Percentiles rank a stretch among this genome's conserved stretches.
phyloP scores from a whole-genome alignment of 75 land plant genomes.

The Ceratopteris richardii region DNA sequence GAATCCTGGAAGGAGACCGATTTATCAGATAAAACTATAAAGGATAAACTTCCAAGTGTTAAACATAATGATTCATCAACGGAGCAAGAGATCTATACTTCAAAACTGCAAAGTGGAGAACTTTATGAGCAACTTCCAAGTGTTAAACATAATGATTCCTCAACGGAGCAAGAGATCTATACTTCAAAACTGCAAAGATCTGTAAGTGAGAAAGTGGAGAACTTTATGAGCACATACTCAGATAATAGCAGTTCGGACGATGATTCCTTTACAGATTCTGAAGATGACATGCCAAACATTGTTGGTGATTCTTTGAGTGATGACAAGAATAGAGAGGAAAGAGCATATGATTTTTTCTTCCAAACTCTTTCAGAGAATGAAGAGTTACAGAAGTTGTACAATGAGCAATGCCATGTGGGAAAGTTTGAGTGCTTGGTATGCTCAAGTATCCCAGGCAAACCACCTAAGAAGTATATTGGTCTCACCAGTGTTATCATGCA shows the following conservation, averaged over 20 bases:
- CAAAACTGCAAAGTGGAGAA: neutral
- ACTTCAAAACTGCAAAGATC: neutral
- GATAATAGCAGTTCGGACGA: neutral
- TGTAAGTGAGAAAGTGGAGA: neutral
- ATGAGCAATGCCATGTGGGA: slow-evolving; percentile 35
- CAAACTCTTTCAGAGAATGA: slow-evolving; percentile 23
- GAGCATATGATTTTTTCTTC: slow-evolving; percentile 28
- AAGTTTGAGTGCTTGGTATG: slow-evolving; percentile 57
- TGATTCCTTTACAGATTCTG: slow-evolving; percentile 1
- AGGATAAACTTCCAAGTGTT: neutral
- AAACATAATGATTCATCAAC: neutral
- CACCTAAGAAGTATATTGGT: slow-evolving; percentile 24
- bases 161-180: neutral
- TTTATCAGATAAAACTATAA: too few relatives aligned
- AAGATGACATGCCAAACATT: neutral
- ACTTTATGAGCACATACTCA: neutral
- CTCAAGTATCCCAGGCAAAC: slow-evolving; percentile 22
- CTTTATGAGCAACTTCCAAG: neutral
- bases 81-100: neutral
- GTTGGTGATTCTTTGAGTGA: neutral
- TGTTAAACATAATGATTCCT: neutral
- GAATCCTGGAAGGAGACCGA: neutral
- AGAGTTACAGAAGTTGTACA: slow-evolving; percentile 41
- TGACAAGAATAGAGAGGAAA: slow-evolving; percentile 3
- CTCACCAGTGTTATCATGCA: slow-evolving; percentile 49